Conservation (phyloP, 805 yeast genomes). For the Starmerella potacharoeniae region DNA sequence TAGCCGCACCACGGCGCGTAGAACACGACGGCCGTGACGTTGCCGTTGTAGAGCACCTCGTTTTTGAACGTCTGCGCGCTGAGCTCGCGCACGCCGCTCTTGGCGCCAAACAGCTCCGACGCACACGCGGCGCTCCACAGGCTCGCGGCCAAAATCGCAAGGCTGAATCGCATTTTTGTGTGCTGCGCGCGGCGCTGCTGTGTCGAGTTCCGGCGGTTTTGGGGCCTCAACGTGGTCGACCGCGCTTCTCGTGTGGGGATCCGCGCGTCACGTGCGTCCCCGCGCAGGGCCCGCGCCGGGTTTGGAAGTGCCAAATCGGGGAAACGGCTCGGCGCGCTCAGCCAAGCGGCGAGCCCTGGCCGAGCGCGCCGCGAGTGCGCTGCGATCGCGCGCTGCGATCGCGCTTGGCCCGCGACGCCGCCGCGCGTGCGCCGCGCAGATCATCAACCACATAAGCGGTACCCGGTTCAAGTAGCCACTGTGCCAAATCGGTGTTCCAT, state of each 20-base stretch:
- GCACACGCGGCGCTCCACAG: background rate
- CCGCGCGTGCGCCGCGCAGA: too few relatives aligned
- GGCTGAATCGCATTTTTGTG: background rate
- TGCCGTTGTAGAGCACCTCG: slow-evolving; percentile 57
- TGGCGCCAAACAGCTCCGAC: slow-evolving; percentile 11
- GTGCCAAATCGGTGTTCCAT: too few relatives aligned
- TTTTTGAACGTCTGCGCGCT: slow-evolving; percentile 42
- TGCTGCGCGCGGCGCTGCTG: background rate
- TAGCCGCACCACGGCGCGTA: slow-evolving; percentile 99
- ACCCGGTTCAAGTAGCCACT: too few relatives aligned
- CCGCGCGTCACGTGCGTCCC: background rate
- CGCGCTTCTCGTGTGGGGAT: background rate
- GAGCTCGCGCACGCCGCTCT: slow-evolving; percentile 19
- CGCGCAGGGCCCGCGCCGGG: too few relatives aligned
- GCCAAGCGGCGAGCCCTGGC: too few relatives aligned
- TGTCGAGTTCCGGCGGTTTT: background rate
- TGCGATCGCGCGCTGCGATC: too few relatives aligned
- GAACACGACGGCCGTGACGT: slow-evolving; percentile 76
- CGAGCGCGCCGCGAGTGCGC: too few relatives aligned
- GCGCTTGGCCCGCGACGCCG: too few relatives aligned
- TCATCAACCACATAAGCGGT: too few relatives aligned
- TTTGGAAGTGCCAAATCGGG: too few relatives aligned
- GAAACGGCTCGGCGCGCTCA: too few relatives aligned
- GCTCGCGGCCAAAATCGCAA: background rate
- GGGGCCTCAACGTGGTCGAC: background rate